Evolutionary conservation across 1,139 yeast species (phyloP).

Genomic region (Insectozyma bohioensis): DNA sequence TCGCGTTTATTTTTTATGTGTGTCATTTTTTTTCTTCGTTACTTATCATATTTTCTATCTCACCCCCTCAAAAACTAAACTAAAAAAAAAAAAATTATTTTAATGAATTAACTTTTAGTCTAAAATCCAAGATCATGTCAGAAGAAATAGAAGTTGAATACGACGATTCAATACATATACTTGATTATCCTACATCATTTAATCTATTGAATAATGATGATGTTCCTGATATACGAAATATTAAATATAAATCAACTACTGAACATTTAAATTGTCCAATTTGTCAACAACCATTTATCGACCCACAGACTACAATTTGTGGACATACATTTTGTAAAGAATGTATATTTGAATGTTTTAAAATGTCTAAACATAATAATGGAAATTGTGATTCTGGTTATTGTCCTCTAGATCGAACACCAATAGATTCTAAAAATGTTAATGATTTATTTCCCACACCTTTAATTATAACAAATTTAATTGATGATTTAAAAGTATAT

Average conservation of each 20-base stretch:
- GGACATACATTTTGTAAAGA: constrained; percentile 60
- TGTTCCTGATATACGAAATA: constrained; percentile 35
- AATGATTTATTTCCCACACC: constrained; percentile 63
- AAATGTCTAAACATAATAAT: constrained; percentile 22
- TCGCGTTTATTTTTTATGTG: too few species aligned
- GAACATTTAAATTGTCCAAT: constrained; percentile 61
- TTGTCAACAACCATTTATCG: constrained; percentile 56
- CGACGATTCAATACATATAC: constrained; percentile 12
- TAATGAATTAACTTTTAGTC: too few species aligned
- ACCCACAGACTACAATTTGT: constrained; percentile 56
- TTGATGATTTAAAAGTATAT: constrained; percentile 58
- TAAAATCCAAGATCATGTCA: too few species aligned
- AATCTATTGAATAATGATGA: constrained; percentile 17
- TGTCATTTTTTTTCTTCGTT: too few species aligned
- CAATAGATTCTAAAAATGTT: constrained; percentile 33
- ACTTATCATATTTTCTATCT: too few species aligned
- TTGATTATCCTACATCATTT: constrained; percentile 18
- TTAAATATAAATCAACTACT: constrained; percentile 35
- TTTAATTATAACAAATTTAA: constrained; percentile 55
- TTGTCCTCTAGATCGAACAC: constrained; percentile 67
- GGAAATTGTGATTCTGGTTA: constrained; percentile 22
- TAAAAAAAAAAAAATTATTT: too few species aligned
- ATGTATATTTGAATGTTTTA: constrained; percentile 51
- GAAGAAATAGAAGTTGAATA: constrained; percentile 9
- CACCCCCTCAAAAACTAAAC: too few species aligned